phyloP scores from a whole-genome alignment of 2,329 filamentous ascomycete species.

The Fusarium agapanthi region DNA sequence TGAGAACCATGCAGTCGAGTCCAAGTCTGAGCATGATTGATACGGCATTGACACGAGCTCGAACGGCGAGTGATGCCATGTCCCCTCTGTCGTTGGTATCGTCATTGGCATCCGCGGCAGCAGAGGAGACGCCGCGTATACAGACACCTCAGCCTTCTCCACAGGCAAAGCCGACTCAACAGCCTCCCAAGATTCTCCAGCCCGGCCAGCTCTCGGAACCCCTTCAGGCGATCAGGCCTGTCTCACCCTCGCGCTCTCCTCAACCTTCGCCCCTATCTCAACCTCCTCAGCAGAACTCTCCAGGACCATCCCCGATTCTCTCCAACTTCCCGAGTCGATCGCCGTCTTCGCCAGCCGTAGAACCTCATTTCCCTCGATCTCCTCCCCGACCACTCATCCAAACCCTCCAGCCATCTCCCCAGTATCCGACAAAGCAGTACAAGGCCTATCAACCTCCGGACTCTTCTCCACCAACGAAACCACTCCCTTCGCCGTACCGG shows the following conservation, averaged over 20 bases:
- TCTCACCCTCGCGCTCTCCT: slow-evolving; percentile 28
- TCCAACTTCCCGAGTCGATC: slow-evolving; percentile 10
- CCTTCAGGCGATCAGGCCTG: slow-evolving; percentile 9
- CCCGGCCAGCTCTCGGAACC: slow-evolving; percentile 26
- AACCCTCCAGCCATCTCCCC: slow-evolving; percentile 4
- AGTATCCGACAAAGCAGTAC: slow-evolving; percentile 20
- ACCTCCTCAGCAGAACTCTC: slow-evolving; percentile 28
- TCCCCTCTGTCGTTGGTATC: slow-evolving; percentile 35
- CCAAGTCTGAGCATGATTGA: slow-evolving; percentile 35
- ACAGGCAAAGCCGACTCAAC: slow-evolving; percentile 12
- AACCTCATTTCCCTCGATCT: slow-evolving; percentile 5
- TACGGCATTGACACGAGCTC: slow-evolving; percentile 23
- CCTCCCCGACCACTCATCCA: background rate
- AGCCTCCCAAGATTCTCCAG: slow-evolving; percentile 25
- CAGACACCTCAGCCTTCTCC: slow-evolving; percentile 27
- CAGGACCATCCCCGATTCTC: slow-evolving; percentile 21
- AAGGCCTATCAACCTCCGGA: slow-evolving; percentile 26
- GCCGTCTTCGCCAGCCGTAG: background rate
- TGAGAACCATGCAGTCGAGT: slow-evolving; percentile 40
- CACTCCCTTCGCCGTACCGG: slow-evolving; percentile 21
- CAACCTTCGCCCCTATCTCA: slow-evolving; percentile 32
- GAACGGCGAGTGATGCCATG: slow-evolving; percentile 38
- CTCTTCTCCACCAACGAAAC: slow-evolving; percentile 21
- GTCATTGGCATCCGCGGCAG: slow-evolving; percentile 11
- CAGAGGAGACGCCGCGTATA: slow-evolving; percentile 20